phyloP scores from a whole-genome alignment of 2,329 filamentous ascomycete genomes.

The Anthostomella pinea region DNA sequence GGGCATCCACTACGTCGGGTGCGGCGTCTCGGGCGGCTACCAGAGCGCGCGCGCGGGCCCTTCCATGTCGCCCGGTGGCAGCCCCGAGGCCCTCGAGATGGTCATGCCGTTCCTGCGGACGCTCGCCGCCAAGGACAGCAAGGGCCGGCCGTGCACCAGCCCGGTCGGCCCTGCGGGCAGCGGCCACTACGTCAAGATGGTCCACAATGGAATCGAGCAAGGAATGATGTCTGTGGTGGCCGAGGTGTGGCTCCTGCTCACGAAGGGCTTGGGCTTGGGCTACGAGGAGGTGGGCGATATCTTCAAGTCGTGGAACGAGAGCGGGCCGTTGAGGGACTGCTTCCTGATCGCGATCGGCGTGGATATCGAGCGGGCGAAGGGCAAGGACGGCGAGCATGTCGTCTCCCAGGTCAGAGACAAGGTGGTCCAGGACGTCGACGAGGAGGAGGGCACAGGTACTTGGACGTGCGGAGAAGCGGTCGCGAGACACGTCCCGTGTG shows the following conservation, averaged over 20 bases:
- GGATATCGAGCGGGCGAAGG: slow-evolving; percentile 55
- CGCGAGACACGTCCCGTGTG: slow-evolving; percentile 58
- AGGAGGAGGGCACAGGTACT: slow-evolving; percentile 64
- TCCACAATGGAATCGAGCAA: slow-evolving; percentile 73
- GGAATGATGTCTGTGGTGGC: slow-evolving; percentile 64
- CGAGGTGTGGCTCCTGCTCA: slow-evolving; percentile 65
- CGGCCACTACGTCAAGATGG: slow-evolving; percentile 74
- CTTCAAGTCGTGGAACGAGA: slow-evolving; percentile 58
- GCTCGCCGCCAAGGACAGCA: slow-evolving; percentile 60
- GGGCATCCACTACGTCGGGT: slow-evolving; percentile 64
- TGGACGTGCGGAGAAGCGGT: slow-evolving; percentile 65
- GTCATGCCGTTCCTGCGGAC: slow-evolving; percentile 60
- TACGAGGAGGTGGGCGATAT: slow-evolving; percentile 60
- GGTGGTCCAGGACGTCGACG: slow-evolving; percentile 66
- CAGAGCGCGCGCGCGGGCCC: slow-evolving; percentile 64
- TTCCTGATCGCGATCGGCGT: slow-evolving; percentile 63
- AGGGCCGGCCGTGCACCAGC: slow-evolving; percentile 58
- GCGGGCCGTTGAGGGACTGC: slow-evolving; percentile 55
- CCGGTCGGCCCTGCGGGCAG: slow-evolving; percentile 60
- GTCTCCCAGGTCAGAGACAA: slow-evolving; percentile 65
- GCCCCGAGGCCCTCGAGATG: slow-evolving; percentile 52
- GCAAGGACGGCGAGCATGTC: slow-evolving; percentile 44
- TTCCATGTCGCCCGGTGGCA: slow-evolving; percentile 65
- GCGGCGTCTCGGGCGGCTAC: slow-evolving; percentile 68
- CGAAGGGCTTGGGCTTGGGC: slow-evolving; percentile 53